Evolutionary conservation across 495 filamentous ascomycete genomes (phyloP), one percentile per base, ranked within the genome.

Genomic region (Neurospora africana): DNA sequence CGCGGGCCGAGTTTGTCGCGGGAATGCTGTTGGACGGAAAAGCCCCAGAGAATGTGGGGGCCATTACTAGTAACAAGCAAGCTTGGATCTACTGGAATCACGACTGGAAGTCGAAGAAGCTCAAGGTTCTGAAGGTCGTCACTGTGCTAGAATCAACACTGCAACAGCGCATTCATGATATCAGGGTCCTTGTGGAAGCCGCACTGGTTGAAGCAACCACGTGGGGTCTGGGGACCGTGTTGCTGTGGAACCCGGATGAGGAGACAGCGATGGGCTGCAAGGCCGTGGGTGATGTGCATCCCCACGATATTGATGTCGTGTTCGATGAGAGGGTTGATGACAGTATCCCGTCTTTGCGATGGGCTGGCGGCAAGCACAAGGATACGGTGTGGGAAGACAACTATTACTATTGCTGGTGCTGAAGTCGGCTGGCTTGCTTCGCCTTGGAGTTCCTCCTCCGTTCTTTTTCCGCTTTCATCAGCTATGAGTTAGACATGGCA

Each of bases 391-490:
- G 94, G 94, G 80, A 92, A 69, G 86, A 85, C 73, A 95, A 95
- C 77, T 91, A 95, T 84, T 96, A 94, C 83, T 97, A 90, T 81
- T 90, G 88, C 67, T 97, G 94, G 94, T 95, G 92, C 78, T 97
- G 71, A 77, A 79, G 27, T 19, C 27, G 15, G 53, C 27, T 65
- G 23, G 53, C 53, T 19, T 65, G 15, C 23, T 33, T 65, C 47
- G 7, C 27, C 53, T 17, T 33, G 53, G 27, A 35, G 17, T 37
- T 44, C n/a, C 40, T n/a, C 6, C 11, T 3, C 11, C 6, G 33
- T 58, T n/a, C 11, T 35, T 36, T 21, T 17, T 5, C 6, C 47
- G 47, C 10, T 69, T 15, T 69, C 39, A 7, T 43, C 17, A 70
- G 40, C 41, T 70, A 43, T 43, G 13, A 17, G 15, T 33, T 33